Evolutionary conservation across 306 rosid genomes (phyloP), one percentile per base, ranked within the genome.

Genomic region (Pterocarpus santalinus): DNA sequence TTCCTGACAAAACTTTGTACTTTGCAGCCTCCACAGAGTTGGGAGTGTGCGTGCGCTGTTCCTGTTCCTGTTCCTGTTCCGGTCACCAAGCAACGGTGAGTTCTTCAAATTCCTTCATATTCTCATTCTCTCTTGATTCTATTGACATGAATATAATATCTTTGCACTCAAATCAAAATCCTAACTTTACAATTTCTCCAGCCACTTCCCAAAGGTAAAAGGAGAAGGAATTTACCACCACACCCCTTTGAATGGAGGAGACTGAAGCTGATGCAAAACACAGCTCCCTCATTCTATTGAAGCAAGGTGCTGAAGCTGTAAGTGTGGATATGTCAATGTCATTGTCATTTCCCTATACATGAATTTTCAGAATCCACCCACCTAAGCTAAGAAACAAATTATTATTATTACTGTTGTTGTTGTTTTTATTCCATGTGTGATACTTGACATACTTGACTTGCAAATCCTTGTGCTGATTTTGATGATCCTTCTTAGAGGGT

Each of bases 401-500:
- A 6, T 38, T 38, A 6, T 38, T 38, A 6, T 38, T 38, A 5
- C 3, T 4, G 5, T 38, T 38, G 5, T 4, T 38, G 1, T 4
- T 38, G 5, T 38, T 38, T 4, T 38, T 38, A 38, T 9, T 47
- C 53, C 53, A 12, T 47, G 53, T 66, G 89, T 95, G 17, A 60
- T 39, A 39, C 7, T 43, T 47, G 53, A n/a, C 28, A n/a, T n/a
- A 39, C 5, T 43, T 47, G 53, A n/a, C 28, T 63, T 79, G 60
- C 69, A 44, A 69, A 36, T 16, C 7, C 38, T 57, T 58, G 30
- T 77, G 72, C 56, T 47, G 55, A 61, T 73, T 60, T 73, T 70
- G 11, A 38, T 55, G 17, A 67, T 83, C 3, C 34, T 71, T 53
- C 72, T n/a, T 72, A 95, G 99, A 92, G 95, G 82, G 91, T 93